Evolutionary conservation across 352 stramenopile genomes (phyloP).

Genomic region (Pythium aphanidermatum): DNA sequence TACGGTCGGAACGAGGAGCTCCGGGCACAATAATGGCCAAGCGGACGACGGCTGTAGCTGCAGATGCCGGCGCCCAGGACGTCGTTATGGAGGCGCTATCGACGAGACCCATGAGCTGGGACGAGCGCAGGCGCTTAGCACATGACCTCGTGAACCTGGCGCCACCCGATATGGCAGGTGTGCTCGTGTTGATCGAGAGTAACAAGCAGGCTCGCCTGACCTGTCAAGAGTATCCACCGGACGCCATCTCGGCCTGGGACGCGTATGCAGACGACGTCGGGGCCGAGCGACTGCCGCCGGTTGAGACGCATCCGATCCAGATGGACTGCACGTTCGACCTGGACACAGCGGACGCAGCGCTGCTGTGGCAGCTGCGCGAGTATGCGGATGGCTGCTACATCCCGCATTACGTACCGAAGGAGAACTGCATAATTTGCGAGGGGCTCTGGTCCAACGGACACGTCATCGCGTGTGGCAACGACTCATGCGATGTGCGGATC

Average conservation of each 20-base stretch:
- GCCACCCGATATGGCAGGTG: constrained; percentile 55
- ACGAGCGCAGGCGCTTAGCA: constrained; percentile 55
- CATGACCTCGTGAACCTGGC: constrained; percentile 65
- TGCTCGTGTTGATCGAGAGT: constrained; percentile 50
- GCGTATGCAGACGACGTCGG: constrained; percentile 5
- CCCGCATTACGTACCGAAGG: constrained; percentile 59
- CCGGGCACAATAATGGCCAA: constrained; percentile 13
- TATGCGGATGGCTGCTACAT: constrained; percentile 82
- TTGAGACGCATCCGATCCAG: constrained; percentile 25
- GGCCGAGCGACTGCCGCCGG: constrained; percentile 7
- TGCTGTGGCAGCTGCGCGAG: constrained; percentile 51
- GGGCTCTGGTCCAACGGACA: constrained; percentile 74
- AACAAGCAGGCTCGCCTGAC: constrained; percentile 1
- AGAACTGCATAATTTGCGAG: constrained; percentile 78
- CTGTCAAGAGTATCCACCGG: constrained; percentile 16
- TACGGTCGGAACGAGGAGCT: no score
- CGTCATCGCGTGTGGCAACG: constrained; percentile 62
- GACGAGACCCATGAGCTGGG: constrained; percentile 37
- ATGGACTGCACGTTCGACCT: constrained; percentile 59
- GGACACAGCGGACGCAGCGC: constrained; percentile 40
- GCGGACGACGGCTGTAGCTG: constrained; percentile 3
- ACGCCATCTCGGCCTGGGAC: constrained; percentile 21
- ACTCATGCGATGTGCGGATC: constrained; percentile 53
- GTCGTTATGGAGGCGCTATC: background rate
- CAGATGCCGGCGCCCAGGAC: background rate